These are phyloP conservation scores for Huntiella abstrusa DNA, from an alignment of 2,329 filamentous ascomycete species.

Conservation along the genomic window DNA sequence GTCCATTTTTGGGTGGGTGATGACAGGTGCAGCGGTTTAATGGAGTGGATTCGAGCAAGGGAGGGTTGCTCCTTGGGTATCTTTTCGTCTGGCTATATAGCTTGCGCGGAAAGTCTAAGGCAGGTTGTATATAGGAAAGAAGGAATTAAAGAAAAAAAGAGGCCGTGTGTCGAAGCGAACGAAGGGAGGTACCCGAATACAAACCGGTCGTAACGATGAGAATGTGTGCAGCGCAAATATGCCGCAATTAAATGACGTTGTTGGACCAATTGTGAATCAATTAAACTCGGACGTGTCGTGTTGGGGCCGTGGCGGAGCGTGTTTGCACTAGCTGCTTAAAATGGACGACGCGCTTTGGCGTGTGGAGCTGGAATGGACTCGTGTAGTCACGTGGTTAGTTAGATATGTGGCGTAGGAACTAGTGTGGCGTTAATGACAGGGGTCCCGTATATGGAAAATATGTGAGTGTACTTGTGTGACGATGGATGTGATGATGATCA, in stretches of 20 bases:
- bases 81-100: too few relatives aligned
- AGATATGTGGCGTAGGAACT: background rate
- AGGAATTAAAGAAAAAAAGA: too few relatives aligned
- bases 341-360: constrained; percentile 2
- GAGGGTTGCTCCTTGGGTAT: background rate
- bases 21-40: too few relatives aligned
- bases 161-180: too few relatives aligned
- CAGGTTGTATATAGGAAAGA: background rate
- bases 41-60: background rate
- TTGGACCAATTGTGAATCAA: background rate
- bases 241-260: background rate
- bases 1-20: background rate
- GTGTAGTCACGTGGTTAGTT: background rate
- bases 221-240: background rate
- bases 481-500: too few relatives aligned
- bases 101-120: too few relatives aligned
- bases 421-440: too few relatives aligned
- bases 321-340: too few relatives aligned
- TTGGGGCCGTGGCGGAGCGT: constrained; percentile 20
- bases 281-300: constrained; percentile 22
- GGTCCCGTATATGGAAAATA: too few relatives aligned
- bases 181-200: too few relatives aligned
- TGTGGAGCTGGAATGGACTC: background rate
- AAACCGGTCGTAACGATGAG: background rate
- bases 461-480: too few relatives aligned